phyloP scores from a whole-genome alignment of 73 alveolate genomes.

The Paramecium bursaria region DNA sequence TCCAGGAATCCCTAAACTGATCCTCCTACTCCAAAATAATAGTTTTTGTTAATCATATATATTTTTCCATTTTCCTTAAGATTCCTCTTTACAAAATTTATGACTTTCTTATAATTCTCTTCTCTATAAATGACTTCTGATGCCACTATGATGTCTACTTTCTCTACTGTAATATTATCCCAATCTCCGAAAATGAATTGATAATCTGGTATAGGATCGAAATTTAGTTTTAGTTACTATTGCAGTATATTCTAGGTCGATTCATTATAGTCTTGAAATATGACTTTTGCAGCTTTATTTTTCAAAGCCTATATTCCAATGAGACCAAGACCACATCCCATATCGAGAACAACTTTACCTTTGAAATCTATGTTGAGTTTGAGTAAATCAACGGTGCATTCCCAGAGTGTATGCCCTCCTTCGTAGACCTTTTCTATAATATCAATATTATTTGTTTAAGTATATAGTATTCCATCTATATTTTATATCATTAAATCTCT shows the following conservation, averaged over 20 bases:
- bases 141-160: slow-evolving; percentile 55
- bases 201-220: not conserved
- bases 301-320: slow-evolving; percentile 64
- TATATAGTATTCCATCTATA: not conserved
- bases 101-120: slow-evolving; percentile 63
- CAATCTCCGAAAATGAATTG: slow-evolving; percentile 66
- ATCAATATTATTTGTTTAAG: not conserved
- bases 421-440: slow-evolving; percentile 55
- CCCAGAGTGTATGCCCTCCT: slow-evolving; percentile 69
- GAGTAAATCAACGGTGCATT: slow-evolving; percentile 66
- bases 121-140: slow-evolving; percentile 68
- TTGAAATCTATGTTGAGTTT: slow-evolving; percentile 16
- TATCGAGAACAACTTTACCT: slow-evolving; percentile 53
- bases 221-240: slow-evolving; percentile 26
- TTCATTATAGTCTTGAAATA: slow-evolving; percentile 60
- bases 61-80: slow-evolving; percentile 57
- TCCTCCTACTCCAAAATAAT: slow-evolving; percentile 72
- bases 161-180: slow-evolving; percentile 1
- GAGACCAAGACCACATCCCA: slow-evolving; percentile 71
- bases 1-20: slow-evolving; percentile 61
- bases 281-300: slow-evolving; percentile 63
- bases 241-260: slow-evolving; percentile 10
- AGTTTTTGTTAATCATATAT: slow-evolving; percentile 43
- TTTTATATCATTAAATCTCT: slow-evolving; percentile 17
- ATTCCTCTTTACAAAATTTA: slow-evolving; percentile 15